Conservation (phyloP, 2,329 filamentous ascomycete genomes). For the Exophiala alcalophila region DNA sequence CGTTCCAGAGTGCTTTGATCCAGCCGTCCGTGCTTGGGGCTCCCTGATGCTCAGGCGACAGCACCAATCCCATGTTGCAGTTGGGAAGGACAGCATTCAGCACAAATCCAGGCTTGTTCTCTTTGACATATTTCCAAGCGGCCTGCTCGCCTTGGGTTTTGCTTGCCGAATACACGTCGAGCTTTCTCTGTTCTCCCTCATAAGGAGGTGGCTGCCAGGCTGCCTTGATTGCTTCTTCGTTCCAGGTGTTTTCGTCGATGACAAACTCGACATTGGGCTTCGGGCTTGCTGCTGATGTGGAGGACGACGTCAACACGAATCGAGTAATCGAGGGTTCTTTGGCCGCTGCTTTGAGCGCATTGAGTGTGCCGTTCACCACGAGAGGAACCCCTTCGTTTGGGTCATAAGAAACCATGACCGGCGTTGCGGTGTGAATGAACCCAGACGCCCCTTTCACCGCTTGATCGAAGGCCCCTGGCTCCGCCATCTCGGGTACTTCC, state of each 20-base stretch:
- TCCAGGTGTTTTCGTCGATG: constrained; percentile 37
- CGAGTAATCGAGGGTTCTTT: constrained; percentile 33
- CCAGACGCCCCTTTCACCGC: constrained; percentile 34
- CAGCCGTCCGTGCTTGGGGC: constrained; percentile 22
- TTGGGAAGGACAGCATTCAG: constrained; percentile 31
- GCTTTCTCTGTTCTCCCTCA: constrained; percentile 26
- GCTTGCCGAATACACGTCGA: constrained; percentile 41
- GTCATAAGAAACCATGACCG: constrained; percentile 38
- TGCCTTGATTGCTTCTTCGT: constrained; percentile 34
- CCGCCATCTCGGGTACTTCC: constrained; percentile 37
- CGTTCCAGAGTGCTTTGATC: constrained; percentile 39
- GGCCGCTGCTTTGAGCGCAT: constrained; percentile 30
- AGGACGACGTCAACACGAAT: constrained; percentile 26
- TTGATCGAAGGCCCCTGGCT: constrained; percentile 31
- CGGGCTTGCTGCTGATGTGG: constrained; percentile 19
- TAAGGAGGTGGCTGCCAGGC: constrained; percentile 41
- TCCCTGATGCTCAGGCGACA: constrained; percentile 18
- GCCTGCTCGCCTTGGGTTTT: constrained; percentile 41
- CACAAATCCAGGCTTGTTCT: constrained; percentile 32
- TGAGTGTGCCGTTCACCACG: constrained; percentile 48
- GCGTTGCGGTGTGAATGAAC: constrained; percentile 43
- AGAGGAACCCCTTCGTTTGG: constrained; percentile 43
- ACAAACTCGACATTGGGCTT: constrained; percentile 41
- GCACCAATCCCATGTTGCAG: constrained; percentile 20
- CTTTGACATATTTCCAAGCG: constrained; percentile 40